Base-by-base conservation (phyloP, 1,284 basidiomycete species). In the Trametes pubescens region DNA sequence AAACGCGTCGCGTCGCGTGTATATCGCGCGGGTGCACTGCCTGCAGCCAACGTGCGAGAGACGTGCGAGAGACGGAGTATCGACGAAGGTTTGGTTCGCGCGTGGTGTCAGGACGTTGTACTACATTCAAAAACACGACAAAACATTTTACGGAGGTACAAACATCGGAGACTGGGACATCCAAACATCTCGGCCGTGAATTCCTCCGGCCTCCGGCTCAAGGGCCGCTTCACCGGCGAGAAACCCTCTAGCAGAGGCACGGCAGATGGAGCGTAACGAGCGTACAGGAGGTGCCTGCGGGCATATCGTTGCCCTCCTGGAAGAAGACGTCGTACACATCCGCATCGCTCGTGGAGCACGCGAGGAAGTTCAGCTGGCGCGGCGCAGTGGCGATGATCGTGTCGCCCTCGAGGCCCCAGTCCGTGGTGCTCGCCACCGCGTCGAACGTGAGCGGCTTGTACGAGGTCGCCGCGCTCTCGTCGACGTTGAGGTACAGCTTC, bases 361-460 rank as follows among this genome's bases (percentile, higher is more conserved):
- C 84, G 35, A 86, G 72, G 75, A 86, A 87, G 69, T 86, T 86
- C 52, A 85, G 79, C 72, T 84, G 81, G 40, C 83, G 74, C 32
- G 83, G 83, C 61, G 72, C 73, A 9, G 81, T 84, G 35, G 80
- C 84, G 70, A 86, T 83, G 70, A 86, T 86, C 22, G 86, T 86
- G 69, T 87, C 85, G 14, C 85, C 86, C 69, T 86, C 85, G 48
- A 87, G 76, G 37, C 79, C 82, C 86, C 86, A 87, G 67, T 84
- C 77, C 9, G 81, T 83, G 35, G 84, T 86, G 13, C 76, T 79
- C 32, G 85, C 82, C 0, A 82, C 80, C 2, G 75, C 67, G 59
- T 78, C 80, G 52, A 86, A 79, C 4, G 79, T 80, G 52, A 86
- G 72, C 9, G 83, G 73, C 71, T 84, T 81, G 74, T 84, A 87